Evolutionary conservation across 768 basidiomycete species (phyloP), one percentile per base, ranked within the genome.

Genomic region (Lactarius deliciosus): DNA sequence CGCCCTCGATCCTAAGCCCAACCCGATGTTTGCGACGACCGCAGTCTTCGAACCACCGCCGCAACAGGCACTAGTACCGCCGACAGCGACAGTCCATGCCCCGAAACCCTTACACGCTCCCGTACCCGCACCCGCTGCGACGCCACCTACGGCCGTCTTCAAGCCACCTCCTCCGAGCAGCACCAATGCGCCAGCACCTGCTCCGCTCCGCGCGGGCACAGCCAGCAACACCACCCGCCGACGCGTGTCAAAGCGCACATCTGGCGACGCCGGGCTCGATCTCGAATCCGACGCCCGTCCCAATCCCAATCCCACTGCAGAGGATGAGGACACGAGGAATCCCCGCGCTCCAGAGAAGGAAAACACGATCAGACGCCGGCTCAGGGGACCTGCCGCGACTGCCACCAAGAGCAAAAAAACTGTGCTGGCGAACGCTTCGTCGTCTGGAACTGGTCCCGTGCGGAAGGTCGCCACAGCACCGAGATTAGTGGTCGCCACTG

Each of bases 221-320:
- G 58, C 57, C 16, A 60, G 71, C 68, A 45, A 64, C 34, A 67
- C 55, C 82, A 82, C 20, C 60, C 74, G 56, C 64, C 69, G 13
- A 71, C 72, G 57, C 7, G 3, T 41, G 18, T 38, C 55, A 34
- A 69, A 68, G 32, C 69, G 67, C 47, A 69, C 40, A 28, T 60
- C 61, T 11, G 30, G 38, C 16, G 68, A 65, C 36, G 61, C 68
- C 18, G 68, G 60, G 25, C 67, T 70, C 6, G 70, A 64, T 34
- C 34, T 8, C 36, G 60, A 50, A 11, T 25, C 43, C 13, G 72
- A 69, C 34, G 58, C 62, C 18, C 68, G 69, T 50, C 53, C 18
- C 11, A n/a, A 60, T n/a, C 9, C 57, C 28, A 25, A 63, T 53
- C 22, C 11, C 25, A 53, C 22, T 25, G 25, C 34, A 25, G 41